Conservation (phyloP, 179 eudicot species). For the Drosera spatulata region DNA sequence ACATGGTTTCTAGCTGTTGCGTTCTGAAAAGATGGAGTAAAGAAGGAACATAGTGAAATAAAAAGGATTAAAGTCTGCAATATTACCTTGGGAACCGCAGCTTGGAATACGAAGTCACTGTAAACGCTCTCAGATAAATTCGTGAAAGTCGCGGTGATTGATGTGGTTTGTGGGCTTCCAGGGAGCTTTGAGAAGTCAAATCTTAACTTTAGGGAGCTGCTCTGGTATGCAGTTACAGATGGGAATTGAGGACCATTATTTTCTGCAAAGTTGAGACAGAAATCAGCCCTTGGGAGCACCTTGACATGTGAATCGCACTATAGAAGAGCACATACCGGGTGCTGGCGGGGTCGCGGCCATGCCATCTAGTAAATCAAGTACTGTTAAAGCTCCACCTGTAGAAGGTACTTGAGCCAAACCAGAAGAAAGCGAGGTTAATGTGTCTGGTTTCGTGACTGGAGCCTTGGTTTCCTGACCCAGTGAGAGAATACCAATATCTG, state of each 20-base stretch:
- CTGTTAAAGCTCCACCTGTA: slow-evolving; percentile 40
- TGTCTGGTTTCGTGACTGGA: slow-evolving; percentile 30
- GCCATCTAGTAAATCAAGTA: slow-evolving; percentile 79
- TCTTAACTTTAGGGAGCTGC: slow-evolving; percentile 61
- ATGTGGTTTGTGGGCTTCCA: slow-evolving; percentile 59
- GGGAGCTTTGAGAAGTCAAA: slow-evolving; percentile 73
- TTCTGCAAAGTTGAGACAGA: slow-evolving; percentile 30
- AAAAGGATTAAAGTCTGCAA: background rate
- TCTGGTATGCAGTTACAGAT: slow-evolving; percentile 74
- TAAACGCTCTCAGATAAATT: slow-evolving; percentile 52
- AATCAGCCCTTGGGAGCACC: slow-evolving; percentile 7
- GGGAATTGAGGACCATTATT: slow-evolving; percentile 58
- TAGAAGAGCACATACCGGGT: slow-evolving; percentile 29
- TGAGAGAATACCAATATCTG: slow-evolving; percentile 46
- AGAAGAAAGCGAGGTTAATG: slow-evolving; percentile 41
- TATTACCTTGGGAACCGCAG: slow-evolving; percentile 96
- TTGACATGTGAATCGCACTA: background rate
- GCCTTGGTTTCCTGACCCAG: slow-evolving; percentile 36
- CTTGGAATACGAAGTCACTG: slow-evolving; percentile 83
- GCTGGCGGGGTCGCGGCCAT: slow-evolving; percentile 36
- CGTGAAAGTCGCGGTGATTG: slow-evolving; percentile 57
- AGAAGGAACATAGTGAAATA: background rate
- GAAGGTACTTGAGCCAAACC: slow-evolving; percentile 33
- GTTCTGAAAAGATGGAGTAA: no score
- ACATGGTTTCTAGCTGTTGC: no score